Evolutionary conservation across 202 grass and related monocot genomes (phyloP), one percentile per base, ranked within the genome.

Genomic region (Schoenoplectus triqueter): DNA sequence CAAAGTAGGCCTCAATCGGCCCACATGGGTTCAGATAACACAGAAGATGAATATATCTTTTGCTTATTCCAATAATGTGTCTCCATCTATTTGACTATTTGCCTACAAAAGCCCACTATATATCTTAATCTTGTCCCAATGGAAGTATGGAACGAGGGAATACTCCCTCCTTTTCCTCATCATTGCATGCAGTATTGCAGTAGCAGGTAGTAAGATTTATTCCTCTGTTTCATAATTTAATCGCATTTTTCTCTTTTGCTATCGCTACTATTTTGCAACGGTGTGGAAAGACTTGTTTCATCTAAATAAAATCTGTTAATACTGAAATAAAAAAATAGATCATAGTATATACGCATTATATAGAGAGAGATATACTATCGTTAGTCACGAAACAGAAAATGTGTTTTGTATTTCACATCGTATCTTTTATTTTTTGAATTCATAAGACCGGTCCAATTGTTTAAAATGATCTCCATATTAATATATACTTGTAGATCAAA

Each of bases 11-110:
- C 44, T 72, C 42, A 11, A 11, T 55, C 51, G 6, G 69, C 69
- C 14, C n/a, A 74, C 70, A 51, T 50, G n/a, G 70, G 47, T 52
- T 74, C 70, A 74, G 45, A 52, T 52, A 52, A 74, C 17, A 74
- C 70, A 74, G 47, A 20, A 59, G 56, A 59, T 15, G 45, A 15
- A 72, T 41, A 40, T 73, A 7, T 73, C 3, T 49, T n/a, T 50
- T 74, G 70, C 1, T 52, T 56, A 31, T 55, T 76, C 50, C 73
- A 22, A 75, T 59, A 66, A 39, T 55, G 71, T 22, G 71, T 75
- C 49, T 54, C 9, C 0, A 46, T 21, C 46, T 75, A n/a, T 54
- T 22, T 22, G 48, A 74, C n/a, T 74, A 52, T 52, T 74, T 52
- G 18, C 9, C 3, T 11, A 55, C 47, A 51, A 73, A 73, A 73